Evolutionary conservation across 352 stramenopile genomes (phyloP), one percentile per base, ranked within the genome.

Genomic region (Globisporangium paddicum): DNA sequence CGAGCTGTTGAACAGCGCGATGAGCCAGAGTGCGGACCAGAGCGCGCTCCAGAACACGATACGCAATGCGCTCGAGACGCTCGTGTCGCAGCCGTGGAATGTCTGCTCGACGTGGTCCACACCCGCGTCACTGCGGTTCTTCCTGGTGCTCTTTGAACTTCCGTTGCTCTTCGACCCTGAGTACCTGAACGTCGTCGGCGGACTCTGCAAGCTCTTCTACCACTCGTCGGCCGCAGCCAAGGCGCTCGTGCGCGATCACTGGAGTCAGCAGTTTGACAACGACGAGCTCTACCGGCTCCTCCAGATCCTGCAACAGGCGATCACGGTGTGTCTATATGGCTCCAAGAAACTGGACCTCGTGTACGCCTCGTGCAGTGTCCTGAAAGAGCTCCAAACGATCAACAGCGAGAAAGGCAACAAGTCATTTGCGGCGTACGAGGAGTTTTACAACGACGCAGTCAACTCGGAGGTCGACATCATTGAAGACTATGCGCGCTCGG

Each of bases 361-460:
- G 32, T 93, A 89, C 65, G 80, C 83, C 2, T 72, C 73, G 9
- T 93, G 80, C 32, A 69, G 75, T 8, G 72, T 93, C 5, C 46
- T 93, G 18, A 75, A 82, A 32, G 68, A 90, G 38, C 69, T 93
- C n/a, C 72, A 90, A 32, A 61, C 67, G 45, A 79, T 93, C 48
- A 93, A 93, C 46, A 40, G 62, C 25, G 53, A 69, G 19, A n/a
- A n/a, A n/a, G 69, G 79, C 25, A 45, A 56, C 2, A 69, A 71
- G 14, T 63, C 63, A 11, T 90, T 90, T 66, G 77, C 77, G 6
- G 71, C 64, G 2, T 90, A 87, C 56, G 68, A 86, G 10, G 80
- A 87, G 46, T 90, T 93, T 56, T 93, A 93, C 58, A 93, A 93
- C 55, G 83, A 93, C 35, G 83, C 83, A 0, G 79, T 90, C 11